Conservation (phyloP, 345 rosid species). For the Psidium guajava region DNA sequence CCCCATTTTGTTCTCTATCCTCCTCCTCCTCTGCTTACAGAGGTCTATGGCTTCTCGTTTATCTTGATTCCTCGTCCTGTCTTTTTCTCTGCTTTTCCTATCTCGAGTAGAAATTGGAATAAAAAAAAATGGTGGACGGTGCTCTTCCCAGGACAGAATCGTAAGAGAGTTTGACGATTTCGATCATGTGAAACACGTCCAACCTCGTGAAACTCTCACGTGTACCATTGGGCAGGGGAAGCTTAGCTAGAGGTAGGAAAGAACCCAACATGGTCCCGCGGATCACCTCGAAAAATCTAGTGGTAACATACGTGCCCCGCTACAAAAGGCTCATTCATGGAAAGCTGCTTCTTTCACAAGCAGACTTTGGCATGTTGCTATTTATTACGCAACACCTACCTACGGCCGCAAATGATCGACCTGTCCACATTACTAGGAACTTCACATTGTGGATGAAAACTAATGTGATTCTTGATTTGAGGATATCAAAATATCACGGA, state of each 20-base stretch:
- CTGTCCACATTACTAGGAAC: background rate
- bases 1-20: conserved; percentile 30
- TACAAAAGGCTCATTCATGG: background rate
- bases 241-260: background rate
- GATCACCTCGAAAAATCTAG: background rate
- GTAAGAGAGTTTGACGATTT: background rate
- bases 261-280: background rate
- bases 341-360: too few relatives aligned
- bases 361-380: background rate
- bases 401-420: background rate
- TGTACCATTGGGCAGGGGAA: background rate
- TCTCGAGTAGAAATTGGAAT: background rate
- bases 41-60: background rate
- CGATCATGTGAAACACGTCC: background rate
- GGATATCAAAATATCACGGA: too few relatives aligned
- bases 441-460: too few relatives aligned
- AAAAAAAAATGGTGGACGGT: background rate
- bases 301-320: background rate
- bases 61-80: background rate
- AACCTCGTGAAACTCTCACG: background rate
- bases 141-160: background rate
- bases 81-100: background rate
- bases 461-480: background rate
- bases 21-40: background rate
- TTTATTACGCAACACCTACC: background rate